A percentile compares a stretch with the other conserved stretches of the same genome.
These are phyloP conservation scores for Hyphopichia burtonii DNA, from an alignment of 1,139 yeast genomes.

Conservation along the genomic window DNA sequence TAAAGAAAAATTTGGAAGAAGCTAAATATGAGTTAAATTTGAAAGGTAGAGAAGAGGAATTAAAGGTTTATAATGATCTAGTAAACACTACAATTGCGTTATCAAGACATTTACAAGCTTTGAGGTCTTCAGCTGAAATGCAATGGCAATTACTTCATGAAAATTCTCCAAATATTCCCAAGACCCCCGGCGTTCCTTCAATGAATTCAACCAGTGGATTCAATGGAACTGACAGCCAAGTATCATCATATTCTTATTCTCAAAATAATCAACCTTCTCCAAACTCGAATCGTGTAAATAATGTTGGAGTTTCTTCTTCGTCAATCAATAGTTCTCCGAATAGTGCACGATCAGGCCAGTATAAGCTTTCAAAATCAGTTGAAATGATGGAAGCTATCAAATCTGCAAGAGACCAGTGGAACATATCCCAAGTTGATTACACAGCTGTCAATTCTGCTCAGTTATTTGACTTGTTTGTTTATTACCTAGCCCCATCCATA, in stretches of 20 bases:
- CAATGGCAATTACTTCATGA: constrained; percentile 54
- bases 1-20: constrained; percentile 54
- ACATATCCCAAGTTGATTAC: constrained; percentile 10
- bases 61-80: constrained; percentile 40
- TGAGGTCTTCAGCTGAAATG: constrained; percentile 66
- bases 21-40: constrained; percentile 59
- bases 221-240: neutral
- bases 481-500: constrained; percentile 70
- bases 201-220: neutral
- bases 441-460: constrained; percentile 45
- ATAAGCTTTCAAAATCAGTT: neutral
- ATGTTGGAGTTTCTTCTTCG: neutral
- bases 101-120: constrained; percentile 62
- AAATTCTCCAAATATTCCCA: neutral
- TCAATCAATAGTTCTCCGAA: neutral
- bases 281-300: neutral
- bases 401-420: neutral
- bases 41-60: constrained; percentile 57
- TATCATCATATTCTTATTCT: neutral
- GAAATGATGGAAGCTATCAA: neutral
- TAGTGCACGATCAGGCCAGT: neutral
- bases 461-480: constrained; percentile 64
- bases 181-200: neutral
- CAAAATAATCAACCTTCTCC: neutral
- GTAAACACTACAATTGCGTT: constrained; percentile 54